These are phyloP conservation scores for Thermoascus crustaceus DNA, from an alignment of 2,329 filamentous ascomycete species.

Conservation along the genomic window DNA sequence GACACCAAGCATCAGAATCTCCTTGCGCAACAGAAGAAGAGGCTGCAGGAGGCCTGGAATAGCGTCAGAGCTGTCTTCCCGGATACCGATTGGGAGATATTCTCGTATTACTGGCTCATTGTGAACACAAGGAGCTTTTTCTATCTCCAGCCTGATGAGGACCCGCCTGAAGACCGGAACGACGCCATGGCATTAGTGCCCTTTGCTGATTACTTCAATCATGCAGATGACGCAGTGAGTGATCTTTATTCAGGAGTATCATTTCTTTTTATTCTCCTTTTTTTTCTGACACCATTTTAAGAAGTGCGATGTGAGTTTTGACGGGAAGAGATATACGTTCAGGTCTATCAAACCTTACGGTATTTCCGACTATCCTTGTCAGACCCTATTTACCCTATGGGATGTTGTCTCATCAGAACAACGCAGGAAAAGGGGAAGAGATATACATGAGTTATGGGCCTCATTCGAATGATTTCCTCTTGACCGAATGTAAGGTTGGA, in stretches of 20 bases:
- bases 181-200: constrained; percentile 40
- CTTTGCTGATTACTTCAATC: constrained; percentile 42
- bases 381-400: background rate
- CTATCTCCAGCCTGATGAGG: constrained; percentile 40
- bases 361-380: constrained; percentile 6
- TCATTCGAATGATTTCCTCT: constrained; percentile 37
- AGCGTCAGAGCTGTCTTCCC: constrained; percentile 38
- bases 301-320: constrained; percentile 33
- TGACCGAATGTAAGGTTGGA: constrained; percentile 38
- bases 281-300: background rate
- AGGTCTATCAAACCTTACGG: constrained; percentile 27
- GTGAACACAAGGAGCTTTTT: constrained; percentile 55
- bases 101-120: constrained; percentile 52
- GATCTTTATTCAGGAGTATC: background rate
- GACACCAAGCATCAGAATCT: constrained; percentile 27
- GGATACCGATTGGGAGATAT: constrained; percentile 34
- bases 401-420: too few relatives aligned
- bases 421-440: constrained; percentile 31
- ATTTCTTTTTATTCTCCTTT: background rate
- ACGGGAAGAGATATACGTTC: constrained; percentile 28
- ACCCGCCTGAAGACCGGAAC: constrained; percentile 31
- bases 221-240: constrained; percentile 34
- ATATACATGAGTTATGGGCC: constrained; percentile 38
- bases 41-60: constrained; percentile 45
- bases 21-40: constrained; percentile 44